These are phyloP conservation scores for Chrysoporthe deuterocubensis DNA, from an alignment of 2,329 filamentous ascomycete species.

Conservation along the genomic window DNA sequence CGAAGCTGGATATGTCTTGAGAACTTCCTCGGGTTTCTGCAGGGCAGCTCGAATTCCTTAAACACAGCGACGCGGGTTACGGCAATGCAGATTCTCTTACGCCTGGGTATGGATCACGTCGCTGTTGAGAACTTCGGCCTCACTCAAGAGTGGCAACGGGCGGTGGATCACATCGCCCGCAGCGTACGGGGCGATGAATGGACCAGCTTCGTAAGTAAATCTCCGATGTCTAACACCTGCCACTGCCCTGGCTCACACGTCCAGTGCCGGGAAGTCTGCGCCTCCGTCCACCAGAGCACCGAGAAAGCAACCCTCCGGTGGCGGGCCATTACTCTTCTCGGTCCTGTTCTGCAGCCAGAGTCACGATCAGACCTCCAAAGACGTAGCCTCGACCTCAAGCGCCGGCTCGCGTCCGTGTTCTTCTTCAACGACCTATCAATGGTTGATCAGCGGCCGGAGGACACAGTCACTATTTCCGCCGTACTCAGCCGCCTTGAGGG, in stretches of 20 bases:
- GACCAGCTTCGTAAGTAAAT: conserved; percentile 42
- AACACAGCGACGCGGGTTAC: conserved; percentile 41
- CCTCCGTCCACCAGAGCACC: conserved; percentile 52
- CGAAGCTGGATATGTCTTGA: conserved; percentile 52
- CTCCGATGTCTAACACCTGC: conserved; percentile 39
- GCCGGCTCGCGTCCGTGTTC: conserved; percentile 68
- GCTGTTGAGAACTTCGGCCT: conserved; percentile 50
- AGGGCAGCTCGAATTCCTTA: conserved; percentile 43
- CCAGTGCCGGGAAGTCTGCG: conserved; percentile 55
- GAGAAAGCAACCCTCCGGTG: conserved; percentile 56
- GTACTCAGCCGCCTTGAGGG: conserved; percentile 51
- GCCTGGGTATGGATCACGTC: conserved; percentile 59
- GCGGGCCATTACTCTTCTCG: conserved; percentile 63
- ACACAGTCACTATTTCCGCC: conserved; percentile 46
- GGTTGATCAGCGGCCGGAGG: conserved; percentile 46
- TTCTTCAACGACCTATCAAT: conserved; percentile 58
- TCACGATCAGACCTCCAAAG: conserved; percentile 1
- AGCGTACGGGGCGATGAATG: conserved; percentile 45
- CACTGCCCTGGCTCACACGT: not conserved
- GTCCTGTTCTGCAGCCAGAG: conserved; percentile 47
- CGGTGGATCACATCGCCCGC: conserved; percentile 49
- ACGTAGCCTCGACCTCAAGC: conserved; percentile 62
- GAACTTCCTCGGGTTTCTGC: conserved; percentile 49
- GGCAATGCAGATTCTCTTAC: conserved; percentile 53
- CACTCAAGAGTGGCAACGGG: conserved; percentile 43